A percentile compares a stretch with the other conserved stretches of the same genome.
phyloP scores from a whole-genome alignment of 2,329 filamentous ascomycete species.

The Clarireedia paspali region DNA sequence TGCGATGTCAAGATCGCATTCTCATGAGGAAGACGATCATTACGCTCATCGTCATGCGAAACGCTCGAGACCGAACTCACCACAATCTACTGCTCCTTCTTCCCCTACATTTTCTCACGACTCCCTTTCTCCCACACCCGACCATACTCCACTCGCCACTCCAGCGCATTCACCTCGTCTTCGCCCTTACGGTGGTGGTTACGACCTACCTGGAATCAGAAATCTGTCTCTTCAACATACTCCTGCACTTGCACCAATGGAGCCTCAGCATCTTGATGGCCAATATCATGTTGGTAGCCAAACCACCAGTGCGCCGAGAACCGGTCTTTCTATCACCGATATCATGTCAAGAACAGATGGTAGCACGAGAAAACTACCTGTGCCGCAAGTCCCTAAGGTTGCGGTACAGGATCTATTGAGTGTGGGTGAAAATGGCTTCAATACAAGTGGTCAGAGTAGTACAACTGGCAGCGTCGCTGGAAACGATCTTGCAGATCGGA shows the following conservation, averaged over 20 bases:
- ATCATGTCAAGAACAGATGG: slow-evolving; percentile 88
- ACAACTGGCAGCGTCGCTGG: slow-evolving; percentile 71
- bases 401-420: slow-evolving; percentile 79
- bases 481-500: slow-evolving; percentile 55
- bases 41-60: slow-evolving; percentile 70
- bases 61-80: slow-evolving; percentile 86
- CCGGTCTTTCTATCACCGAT: slow-evolving; percentile 77
- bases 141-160: slow-evolving; percentile 96
- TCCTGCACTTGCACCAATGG: slow-evolving; percentile 64
- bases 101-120: slow-evolving; percentile 96
- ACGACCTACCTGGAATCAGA: slow-evolving; percentile 83
- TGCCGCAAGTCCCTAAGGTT: slow-evolving; percentile 85
- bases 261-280: slow-evolving; percentile 34
- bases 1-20: slow-evolving; percentile 87
- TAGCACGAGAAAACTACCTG: slow-evolving; percentile 81
- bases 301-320: slow-evolving; percentile 37
- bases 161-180: slow-evolving; percentile 91
- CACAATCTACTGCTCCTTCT: slow-evolving; percentile 89
- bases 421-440: slow-evolving; percentile 47
- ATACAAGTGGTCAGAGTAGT: slow-evolving; percentile 69
- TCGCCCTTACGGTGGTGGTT: slow-evolving; percentile 59
- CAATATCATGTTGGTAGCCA: slow-evolving; percentile 42
- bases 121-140: slow-evolving; percentile 88
- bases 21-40: slow-evolving; percentile 72
- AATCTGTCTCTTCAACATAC: slow-evolving; percentile 58